These are phyloP conservation scores for Ogataea thermomethanolica DNA, from an alignment of 805 yeast genomes.

Conservation along the genomic window DNA sequence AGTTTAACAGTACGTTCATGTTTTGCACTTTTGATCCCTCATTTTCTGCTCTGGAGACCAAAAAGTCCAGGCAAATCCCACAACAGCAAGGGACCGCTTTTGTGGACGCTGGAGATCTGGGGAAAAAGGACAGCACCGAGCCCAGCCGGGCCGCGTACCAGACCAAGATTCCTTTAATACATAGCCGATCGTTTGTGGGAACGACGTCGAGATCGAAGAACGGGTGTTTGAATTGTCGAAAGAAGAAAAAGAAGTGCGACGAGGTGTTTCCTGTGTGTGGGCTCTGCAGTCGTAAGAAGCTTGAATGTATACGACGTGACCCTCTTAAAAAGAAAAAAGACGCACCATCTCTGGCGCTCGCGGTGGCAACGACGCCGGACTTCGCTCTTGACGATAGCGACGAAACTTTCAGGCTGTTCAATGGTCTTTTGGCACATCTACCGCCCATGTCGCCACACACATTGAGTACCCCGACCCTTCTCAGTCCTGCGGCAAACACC, in stretches of 20 bases:
- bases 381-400: not conserved
- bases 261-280: slow-evolving; percentile 45
- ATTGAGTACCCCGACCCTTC: too few relatives aligned
- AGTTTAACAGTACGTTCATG: slow-evolving; percentile 14
- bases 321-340: not conserved
- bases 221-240: slow-evolving; percentile 41
- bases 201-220: slow-evolving; percentile 33
- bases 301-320: slow-evolving; percentile 30
- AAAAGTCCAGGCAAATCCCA: not conserved
- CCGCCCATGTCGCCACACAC: too few relatives aligned
- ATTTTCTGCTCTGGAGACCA: slow-evolving; percentile 13
- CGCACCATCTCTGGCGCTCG: not conserved
- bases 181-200: slow-evolving; percentile 31
- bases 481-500: not conserved
- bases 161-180: slow-evolving; percentile 17
- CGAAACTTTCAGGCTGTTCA: too few relatives aligned
- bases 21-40: slow-evolving; percentile 16
- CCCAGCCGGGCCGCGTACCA: not conserved
- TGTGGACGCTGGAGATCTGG: not conserved
- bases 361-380: not conserved
- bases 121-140: too few relatives aligned
- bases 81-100: not conserved
- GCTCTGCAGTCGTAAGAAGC: slow-evolving; percentile 33
- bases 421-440: too few relatives aligned
- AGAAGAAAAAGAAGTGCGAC: slow-evolving; percentile 49